Conservation (phyloP, 2,329 filamentous ascomycete species). For the Metarhizium anisopliae region DNA sequence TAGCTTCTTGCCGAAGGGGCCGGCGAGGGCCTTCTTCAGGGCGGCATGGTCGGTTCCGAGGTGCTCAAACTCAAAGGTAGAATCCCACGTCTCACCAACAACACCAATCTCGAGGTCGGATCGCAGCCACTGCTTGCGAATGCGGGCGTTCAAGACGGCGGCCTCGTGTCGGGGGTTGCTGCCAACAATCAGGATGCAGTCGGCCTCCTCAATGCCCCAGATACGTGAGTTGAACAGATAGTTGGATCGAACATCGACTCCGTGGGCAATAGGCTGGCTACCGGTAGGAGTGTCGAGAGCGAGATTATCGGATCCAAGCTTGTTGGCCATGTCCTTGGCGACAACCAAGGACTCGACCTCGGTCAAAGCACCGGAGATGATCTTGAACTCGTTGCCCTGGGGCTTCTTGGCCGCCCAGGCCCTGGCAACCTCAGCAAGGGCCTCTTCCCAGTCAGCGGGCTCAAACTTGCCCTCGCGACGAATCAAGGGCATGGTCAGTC, state of each 20-base stretch:
- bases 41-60: conserved; percentile 71
- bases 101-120: conserved; percentile 90
- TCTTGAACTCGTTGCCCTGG: conserved; percentile 92
- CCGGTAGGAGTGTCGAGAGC: conserved; percentile 85
- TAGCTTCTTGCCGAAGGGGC: conserved; percentile 88
- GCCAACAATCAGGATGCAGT: conserved; percentile 83
- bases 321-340: conserved; percentile 95
- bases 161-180: conserved; percentile 95
- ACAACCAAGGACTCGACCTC: conserved; percentile 92
- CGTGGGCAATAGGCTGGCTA: conserved; percentile 77
- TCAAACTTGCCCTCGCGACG: conserved; percentile 85
- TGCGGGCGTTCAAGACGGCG: conserved; percentile 88
- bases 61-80: conserved; percentile 92
- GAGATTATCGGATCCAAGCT: conserved; percentile 90
- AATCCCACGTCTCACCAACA: conserved; percentile 83
- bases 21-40: conserved; percentile 76
- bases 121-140: conserved; percentile 94
- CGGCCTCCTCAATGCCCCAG: conserved; percentile 86
- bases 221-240: conserved; percentile 97
- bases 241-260: conserved; percentile 86
- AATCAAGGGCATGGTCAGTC: conserved; percentile 85
- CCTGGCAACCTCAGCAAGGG: conserved; percentile 74
- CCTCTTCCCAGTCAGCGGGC: conserved; percentile 92
- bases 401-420: conserved; percentile 73
- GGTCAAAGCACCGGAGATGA: conserved; percentile 79